Conservation (phyloP, 2,329 filamentous ascomycete species). For the Pseudodiploospora longispora region DNA sequence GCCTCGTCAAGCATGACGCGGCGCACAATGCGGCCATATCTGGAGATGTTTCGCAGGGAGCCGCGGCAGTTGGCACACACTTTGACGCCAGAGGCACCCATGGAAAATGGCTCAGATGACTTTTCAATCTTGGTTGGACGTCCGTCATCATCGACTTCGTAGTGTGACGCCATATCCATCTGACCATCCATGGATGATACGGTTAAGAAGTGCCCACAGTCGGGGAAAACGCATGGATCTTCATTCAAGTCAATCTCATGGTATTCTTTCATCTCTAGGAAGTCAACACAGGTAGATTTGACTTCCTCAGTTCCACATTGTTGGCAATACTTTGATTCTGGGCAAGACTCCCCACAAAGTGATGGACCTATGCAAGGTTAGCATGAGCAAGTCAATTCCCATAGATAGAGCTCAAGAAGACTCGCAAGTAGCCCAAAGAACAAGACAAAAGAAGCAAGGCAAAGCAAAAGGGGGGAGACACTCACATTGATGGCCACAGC, state of each 20-base stretch:
- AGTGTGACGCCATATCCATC: slow-evolving; percentile 46
- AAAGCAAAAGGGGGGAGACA: neutral
- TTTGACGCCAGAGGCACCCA: slow-evolving; percentile 34
- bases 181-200: slow-evolving; percentile 51
- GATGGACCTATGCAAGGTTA: slow-evolving; percentile 33
- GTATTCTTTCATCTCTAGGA: slow-evolving; percentile 46
- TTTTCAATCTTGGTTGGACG: slow-evolving; percentile 25
- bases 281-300: slow-evolving; percentile 45
- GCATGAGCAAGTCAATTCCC: no score
- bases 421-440: no score
- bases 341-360: slow-evolving; percentile 58
- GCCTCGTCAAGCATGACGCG: slow-evolving; percentile 53
- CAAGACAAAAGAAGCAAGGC: neutral
- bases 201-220: slow-evolving; percentile 57
- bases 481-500: slow-evolving; percentile 53
- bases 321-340: slow-evolving; percentile 45
- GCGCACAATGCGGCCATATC: slow-evolving; percentile 56
- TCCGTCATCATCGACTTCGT: slow-evolving; percentile 31
- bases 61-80: slow-evolving; percentile 54
- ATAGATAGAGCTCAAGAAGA: no score
- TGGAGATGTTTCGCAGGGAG: slow-evolving; percentile 45
- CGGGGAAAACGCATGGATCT: slow-evolving; percentile 52
- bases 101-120: slow-evolving; percentile 38
- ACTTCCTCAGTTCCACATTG: slow-evolving; percentile 38
- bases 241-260: slow-evolving; percentile 49